A percentile compares a stretch with the other conserved stretches of the same genome.
Evolutionary conservation across 139 green algal genomes (phyloP).

Genomic region (Diplosphaera chodatii): DNA sequence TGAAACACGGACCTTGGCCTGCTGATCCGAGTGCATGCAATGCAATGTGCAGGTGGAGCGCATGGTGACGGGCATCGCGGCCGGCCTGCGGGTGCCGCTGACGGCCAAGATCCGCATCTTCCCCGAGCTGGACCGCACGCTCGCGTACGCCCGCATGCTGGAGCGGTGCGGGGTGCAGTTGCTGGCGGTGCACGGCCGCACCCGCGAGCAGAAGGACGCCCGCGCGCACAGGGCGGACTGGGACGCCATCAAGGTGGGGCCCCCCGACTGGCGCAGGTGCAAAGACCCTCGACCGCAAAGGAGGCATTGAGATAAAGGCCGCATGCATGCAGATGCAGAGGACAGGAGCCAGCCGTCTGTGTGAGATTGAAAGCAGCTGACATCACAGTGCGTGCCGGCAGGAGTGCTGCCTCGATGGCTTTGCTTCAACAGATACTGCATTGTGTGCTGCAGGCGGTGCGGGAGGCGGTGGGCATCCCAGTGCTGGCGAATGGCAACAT

Average conservation of each 20-base stretch:
- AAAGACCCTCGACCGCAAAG: no score
- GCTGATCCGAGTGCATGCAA: no score
- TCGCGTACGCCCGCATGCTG: conserved; percentile 91
- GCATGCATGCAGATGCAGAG: no score
- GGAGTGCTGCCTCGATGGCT: no score
- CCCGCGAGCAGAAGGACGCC: conserved; percentile 83
- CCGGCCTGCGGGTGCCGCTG: conserved; percentile 52
- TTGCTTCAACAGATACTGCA: no score
- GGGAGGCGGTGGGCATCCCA: conserved; percentile 54
- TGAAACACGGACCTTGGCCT: no score
- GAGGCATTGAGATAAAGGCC: no score
- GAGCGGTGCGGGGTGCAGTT: conserved; percentile 76
- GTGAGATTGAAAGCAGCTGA: no score
- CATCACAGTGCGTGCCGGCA: no score
- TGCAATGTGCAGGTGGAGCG: not conserved
- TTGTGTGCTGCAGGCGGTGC: conserved; percentile 43
- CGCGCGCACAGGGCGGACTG: conserved; percentile 64
- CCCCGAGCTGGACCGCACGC: conserved; percentile 64
- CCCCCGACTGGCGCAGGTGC: no score
- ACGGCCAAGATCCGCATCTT: conserved; percentile 92
- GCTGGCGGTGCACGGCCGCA: conserved; percentile 91
- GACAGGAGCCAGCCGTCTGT: no score
- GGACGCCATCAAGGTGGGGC: conserved; percentile 61
- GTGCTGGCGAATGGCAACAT: conserved; percentile 91
- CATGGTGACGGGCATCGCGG: conserved; percentile 5